Percentiles rank a stretch among this genome's conserved stretches.
Evolutionary conservation across 768 basidiomycete genomes (phyloP).

Genomic region (Chlorophyllum brunneum): DNA sequence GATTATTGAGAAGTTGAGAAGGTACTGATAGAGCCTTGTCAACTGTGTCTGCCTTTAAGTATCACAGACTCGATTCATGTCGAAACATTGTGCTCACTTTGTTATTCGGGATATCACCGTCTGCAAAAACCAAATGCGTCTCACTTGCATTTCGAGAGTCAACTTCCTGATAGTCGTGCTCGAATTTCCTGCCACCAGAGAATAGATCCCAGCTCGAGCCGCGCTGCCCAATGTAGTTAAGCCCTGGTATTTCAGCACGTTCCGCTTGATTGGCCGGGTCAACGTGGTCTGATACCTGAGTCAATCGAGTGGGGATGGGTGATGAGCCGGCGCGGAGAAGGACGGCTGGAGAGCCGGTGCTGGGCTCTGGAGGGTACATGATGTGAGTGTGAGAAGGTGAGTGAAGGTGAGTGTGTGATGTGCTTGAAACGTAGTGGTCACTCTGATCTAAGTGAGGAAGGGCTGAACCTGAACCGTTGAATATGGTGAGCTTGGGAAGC

Average conservation of each 20-base stretch:
- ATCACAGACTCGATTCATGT: neutral
- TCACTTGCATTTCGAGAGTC: slow-evolving; percentile 50
- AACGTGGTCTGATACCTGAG: neutral
- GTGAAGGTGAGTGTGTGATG: slow-evolving; percentile 5
- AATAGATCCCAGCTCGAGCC: slow-evolving; percentile 48
- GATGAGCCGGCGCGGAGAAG: neutral
- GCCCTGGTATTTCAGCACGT: slow-evolving; percentile 11
- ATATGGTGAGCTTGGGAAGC: neutral
- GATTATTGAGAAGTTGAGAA: slow-evolving; percentile 71
- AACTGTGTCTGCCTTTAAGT: slow-evolving; percentile 33
- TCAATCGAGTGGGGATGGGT: neutral
- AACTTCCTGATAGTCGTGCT: slow-evolving; percentile 55
- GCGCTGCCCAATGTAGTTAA: slow-evolving; percentile 14
- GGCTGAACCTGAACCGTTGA: neutral
- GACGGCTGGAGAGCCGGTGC: neutral
- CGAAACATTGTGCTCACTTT: slow-evolving; percentile 30
- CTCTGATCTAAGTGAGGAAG: neutral
- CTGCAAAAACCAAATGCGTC: slow-evolving; percentile 50
- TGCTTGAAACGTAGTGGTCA: slow-evolving; percentile 2
- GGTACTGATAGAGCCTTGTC: slow-evolving; percentile 64
- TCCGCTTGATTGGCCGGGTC: slow-evolving; percentile 8
- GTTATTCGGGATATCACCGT: slow-evolving; percentile 58
- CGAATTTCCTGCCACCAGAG: slow-evolving; percentile 46
- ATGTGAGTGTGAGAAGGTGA: neutral
- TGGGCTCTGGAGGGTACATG: slow-evolving; percentile 4